Base-by-base conservation (phyloP, 306 rosid species). In the Quercus mongolica region DNA sequence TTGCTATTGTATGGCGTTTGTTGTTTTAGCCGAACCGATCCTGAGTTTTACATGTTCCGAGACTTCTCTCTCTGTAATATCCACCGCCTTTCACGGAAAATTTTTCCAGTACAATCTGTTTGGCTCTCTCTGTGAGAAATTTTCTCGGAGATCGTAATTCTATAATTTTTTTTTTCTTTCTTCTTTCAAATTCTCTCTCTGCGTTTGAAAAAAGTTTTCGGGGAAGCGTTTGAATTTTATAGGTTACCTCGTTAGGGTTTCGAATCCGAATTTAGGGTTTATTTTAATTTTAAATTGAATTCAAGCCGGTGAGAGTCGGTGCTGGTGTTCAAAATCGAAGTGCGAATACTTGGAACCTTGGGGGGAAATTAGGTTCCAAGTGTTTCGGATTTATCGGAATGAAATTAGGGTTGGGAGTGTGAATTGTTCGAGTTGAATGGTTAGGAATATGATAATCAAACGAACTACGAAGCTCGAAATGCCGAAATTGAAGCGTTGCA, bases 401-500 rank as follows among this genome's bases (percentile, higher is more conserved):
- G 89, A 77, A 87, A 83, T 90, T 90, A 92, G 97, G 94, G 13
- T 49, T 67, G 1, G 69, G 49, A 23, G 15, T 54, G n/a, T 17
- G 55, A 5, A 69, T 70, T 67, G 25, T 55, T 56, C 20, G 71
- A 59, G 54, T 71, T 69, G 73, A 74, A 81, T 84, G 85, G 74
- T 87, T 30, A 38, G 72, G 79, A 85, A 56, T 74, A 95, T 95
- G 98, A 87, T 90, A 75, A 79, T 87, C 76, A 91, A 95, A 74
- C 90, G 91, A 49, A 87, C 90, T 44, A 59, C 78, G 93, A 93
- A 88, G 88, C 64, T 80, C 28, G 97, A 93, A 85, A 88, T 91
- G 92, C 97, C 97, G 86, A 95, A 90, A 74, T 68, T 92, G 65
- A 95, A 95, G 68, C 91, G 97, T 19, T 93, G 98, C 81, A 84